These are phyloP conservation scores for Aurifilum marmelostoma DNA, from an alignment of 2,329 filamentous ascomycete genomes.

Conservation along the genomic window DNA sequence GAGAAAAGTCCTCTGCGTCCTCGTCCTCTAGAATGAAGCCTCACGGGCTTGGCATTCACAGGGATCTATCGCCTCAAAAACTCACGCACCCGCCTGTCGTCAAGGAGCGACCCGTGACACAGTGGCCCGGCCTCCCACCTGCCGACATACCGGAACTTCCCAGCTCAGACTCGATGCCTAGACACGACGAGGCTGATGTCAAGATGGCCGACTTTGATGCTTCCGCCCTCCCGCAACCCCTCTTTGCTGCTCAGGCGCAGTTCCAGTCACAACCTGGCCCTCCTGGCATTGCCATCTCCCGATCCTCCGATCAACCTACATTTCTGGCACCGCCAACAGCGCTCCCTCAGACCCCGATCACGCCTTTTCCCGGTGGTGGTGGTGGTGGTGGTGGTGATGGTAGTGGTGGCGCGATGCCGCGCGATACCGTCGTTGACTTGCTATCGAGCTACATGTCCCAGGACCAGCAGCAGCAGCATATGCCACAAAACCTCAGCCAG, in stretches of 20 bases:
- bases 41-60: constrained; percentile 12
- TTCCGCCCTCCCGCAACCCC: constrained; percentile 25
- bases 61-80: constrained; percentile 14
- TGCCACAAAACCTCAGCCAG: background rate
- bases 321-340: constrained; percentile 10
- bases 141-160: constrained; percentile 24
- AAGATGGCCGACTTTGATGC: constrained; percentile 26
- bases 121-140: constrained; percentile 22
- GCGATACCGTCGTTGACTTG: constrained; percentile 28
- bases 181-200: constrained; percentile 19
- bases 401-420: constrained; percentile 1
- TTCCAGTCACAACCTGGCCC: constrained; percentile 2
- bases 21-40: constrained; percentile 22
- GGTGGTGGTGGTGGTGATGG: no score
- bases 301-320: constrained; percentile 16
- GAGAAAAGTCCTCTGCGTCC: constrained; percentile 21
- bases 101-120: constrained; percentile 25
- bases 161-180: constrained; percentile 8
- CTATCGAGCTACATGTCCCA: constrained; percentile 25
- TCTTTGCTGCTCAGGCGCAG: constrained; percentile 19
- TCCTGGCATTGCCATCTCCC: constrained; percentile 26
- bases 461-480: constrained; percentile 21
- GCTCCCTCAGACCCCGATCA: constrained; percentile 20
- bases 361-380: constrained; percentile 15
- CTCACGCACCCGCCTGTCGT: constrained; percentile 13